These are phyloP conservation scores for Leishmania lainsoni DNA, from an alignment of 208 protist genomes.

Conservation along the genomic window DNA sequence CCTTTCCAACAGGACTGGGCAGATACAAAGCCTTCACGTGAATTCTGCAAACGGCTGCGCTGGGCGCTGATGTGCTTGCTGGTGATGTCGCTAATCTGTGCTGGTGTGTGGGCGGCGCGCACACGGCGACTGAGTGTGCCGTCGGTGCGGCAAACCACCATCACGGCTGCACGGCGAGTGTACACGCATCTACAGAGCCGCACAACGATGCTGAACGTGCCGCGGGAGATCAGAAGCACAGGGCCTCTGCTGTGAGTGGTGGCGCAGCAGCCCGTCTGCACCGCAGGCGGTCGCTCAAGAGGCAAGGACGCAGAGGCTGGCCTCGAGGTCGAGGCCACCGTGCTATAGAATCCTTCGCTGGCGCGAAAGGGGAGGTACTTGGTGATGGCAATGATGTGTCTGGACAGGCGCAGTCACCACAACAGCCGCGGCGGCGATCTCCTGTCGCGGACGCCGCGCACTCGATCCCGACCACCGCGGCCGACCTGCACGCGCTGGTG, in stretches of 20 bases:
- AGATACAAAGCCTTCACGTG: neutral
- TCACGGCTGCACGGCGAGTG: neutral
- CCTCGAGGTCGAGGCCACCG: neutral
- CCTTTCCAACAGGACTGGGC: neutral
- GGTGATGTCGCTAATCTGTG: constrained; percentile 3
- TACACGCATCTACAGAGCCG: constrained; percentile 16
- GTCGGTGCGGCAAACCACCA: neutral
- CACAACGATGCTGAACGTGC: constrained; percentile 16
- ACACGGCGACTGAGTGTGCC: neutral
- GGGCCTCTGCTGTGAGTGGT: neutral
- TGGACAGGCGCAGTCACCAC: constrained; percentile 1
- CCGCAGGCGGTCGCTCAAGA: neutral
- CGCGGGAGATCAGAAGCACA: constrained; percentile 16
- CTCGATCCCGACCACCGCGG: neutral
- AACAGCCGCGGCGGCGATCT: neutral
- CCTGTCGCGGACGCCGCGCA: neutral
- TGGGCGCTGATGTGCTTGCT: constrained; percentile 2
- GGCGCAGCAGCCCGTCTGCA: neutral
- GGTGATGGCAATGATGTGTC: neutral
- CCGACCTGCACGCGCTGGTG: constrained; percentile 15
- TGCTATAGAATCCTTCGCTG: neutral
- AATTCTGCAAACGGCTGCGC: neutral
- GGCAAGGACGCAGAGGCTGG: neutral
- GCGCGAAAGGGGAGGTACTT: neutral
- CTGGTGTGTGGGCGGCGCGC: constrained; percentile 9